A percentile compares a stretch with the other conserved stretches of the same genome.
Conservation (phyloP, 2,329 filamentous ascomycete species). For the Aurifilum marmelostoma region DNA sequence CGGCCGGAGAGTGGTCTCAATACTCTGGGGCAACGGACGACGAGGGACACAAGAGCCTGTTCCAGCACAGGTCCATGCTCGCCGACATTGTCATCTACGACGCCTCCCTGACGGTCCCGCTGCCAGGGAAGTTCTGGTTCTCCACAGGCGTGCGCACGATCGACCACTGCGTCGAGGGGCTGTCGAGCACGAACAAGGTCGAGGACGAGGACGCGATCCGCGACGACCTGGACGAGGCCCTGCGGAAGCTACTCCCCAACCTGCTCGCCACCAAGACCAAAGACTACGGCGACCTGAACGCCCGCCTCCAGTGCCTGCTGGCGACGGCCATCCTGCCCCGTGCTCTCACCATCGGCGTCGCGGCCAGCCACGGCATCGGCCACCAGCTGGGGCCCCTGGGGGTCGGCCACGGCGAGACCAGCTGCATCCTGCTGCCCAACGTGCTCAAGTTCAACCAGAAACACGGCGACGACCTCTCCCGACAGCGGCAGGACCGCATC, state of each 20-base stretch:
- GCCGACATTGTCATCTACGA: constrained; percentile 51
- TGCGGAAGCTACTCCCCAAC: constrained; percentile 6
- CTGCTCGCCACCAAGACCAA: constrained; percentile 6
- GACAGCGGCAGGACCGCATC: constrained; percentile 45
- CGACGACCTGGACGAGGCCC: background rate
- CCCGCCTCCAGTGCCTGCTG: constrained; percentile 9
- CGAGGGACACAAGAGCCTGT: background rate
- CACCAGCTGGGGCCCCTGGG: constrained; percentile 58
- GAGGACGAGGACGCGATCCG: constrained; percentile 5
- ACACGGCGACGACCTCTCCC: constrained; percentile 40
- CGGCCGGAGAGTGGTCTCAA: constrained; percentile 10
- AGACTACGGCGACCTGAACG: background rate
- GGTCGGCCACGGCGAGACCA: constrained; percentile 64
- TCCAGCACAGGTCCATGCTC: constrained; percentile 7
- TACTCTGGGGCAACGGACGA: constrained; percentile 1
- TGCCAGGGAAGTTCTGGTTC: constrained; percentile 53
- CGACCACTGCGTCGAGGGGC: constrained; percentile 55
- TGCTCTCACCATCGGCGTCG: constrained; percentile 29
- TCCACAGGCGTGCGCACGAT: constrained; percentile 55
- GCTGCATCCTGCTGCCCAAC: constrained; percentile 57
- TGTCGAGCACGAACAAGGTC: constrained; percentile 9
- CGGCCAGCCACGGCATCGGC: constrained; percentile 55
- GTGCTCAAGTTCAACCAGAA: constrained; percentile 59
- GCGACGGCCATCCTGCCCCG: background rate
- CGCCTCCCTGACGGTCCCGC: constrained; percentile 49